A percentile compares a stretch with the other conserved stretches of the same genome.
phyloP scores from a whole-genome alignment of 1,284 basidiomycete species.

The Tilletia walkeri region DNA sequence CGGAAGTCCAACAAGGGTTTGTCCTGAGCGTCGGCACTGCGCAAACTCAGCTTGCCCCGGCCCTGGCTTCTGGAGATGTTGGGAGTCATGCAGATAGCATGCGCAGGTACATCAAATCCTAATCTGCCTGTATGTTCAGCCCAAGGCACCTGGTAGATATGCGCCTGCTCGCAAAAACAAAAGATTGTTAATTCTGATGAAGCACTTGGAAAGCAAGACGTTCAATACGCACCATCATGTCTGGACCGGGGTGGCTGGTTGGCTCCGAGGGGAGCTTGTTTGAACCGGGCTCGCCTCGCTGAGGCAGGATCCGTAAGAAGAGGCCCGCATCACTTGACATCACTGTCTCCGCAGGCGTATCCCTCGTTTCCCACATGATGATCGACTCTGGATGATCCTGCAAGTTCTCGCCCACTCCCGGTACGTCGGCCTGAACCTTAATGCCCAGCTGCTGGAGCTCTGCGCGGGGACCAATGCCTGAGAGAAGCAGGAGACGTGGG shows the following conservation, averaged over 20 bases:
- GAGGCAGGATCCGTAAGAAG: conserved; percentile 49
- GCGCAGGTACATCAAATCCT: conserved; percentile 53
- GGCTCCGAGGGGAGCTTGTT: conserved; percentile 15
- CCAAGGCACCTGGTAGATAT: conserved; percentile 47
- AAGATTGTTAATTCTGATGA: not conserved
- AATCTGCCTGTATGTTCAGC: conserved; percentile 53
- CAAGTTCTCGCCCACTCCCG: conserved; percentile 62
- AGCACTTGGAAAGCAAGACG: conserved; percentile 20
- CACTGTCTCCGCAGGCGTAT: conserved; percentile 54
- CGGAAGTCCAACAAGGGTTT: conserved; percentile 61
- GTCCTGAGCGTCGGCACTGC: conserved; percentile 57
- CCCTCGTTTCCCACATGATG: conserved; percentile 53
- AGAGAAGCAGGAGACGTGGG: conserved; percentile 62
- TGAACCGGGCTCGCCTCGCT: conserved; percentile 33
- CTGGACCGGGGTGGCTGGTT: conserved; percentile 45
- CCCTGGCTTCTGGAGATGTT: conserved; percentile 58
- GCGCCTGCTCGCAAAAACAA: not conserved
- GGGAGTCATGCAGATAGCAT: conserved; percentile 57
- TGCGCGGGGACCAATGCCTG: conserved; percentile 60
- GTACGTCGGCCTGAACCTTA: conserved; percentile 57
- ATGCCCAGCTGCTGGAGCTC: conserved; percentile 59
- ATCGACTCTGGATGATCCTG: conserved; percentile 60
- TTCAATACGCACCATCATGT: conserved; percentile 49
- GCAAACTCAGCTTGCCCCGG: conserved; percentile 54
- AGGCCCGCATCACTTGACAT: conserved; percentile 56